Evolutionary conservation across 2,329 filamentous ascomycete genomes (phyloP), one percentile per base, ranked within the genome.

Genomic region (Myriosclerotinia curreyana): DNA sequence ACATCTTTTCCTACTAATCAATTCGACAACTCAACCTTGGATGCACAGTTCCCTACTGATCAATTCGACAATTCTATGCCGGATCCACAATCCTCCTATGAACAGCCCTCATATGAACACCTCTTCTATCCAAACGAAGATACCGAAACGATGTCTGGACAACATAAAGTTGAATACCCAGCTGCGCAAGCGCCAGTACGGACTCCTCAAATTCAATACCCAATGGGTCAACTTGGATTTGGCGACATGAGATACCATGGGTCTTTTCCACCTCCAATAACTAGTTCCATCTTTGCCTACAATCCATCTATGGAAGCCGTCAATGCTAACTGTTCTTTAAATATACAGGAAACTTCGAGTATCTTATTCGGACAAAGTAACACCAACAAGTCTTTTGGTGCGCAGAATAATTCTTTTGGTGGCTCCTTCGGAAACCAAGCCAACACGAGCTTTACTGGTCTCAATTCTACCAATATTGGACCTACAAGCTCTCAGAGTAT

Each of bases 111-210:
- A 4, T 31, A 31, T 5, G 28, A 31, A 31, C 28, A 31, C 28
- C 31, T 36, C 42, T 36, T 48, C 7, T 12, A 58, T 36, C 22
- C 55, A 48, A 36, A 58, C 55, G 28, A 46, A 36, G 42, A 36
- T 5, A 17, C 28, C 14, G 28, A n/a, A 58, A 58, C n/a, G 14
- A 48, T 58, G 42, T 36, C 48, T 36, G 55, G 42, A n/a, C n/a
- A 34, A 12, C 17, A 48, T 20, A 36, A 48, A 48, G 55, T 48
- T 14, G 54, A 46, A 44, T 46, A 58, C 34, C 28, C 28, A 11
- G 42, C 42, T 58, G 42, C 20, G 55, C 55, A 58, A 58, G 55
- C 55, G 55, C 55, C 42, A 48, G 55, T 20, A 34, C 55, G 48
- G 36, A 44, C 3, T 36, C 5, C 14, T 22, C 55, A 58, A 25